A percentile compares a stretch with the other conserved stretches of the same genome.
Evolutionary conservation across 2,329 filamentous ascomycete genomes (phyloP).

Genomic region (Aureobasidium pullulans): DNA sequence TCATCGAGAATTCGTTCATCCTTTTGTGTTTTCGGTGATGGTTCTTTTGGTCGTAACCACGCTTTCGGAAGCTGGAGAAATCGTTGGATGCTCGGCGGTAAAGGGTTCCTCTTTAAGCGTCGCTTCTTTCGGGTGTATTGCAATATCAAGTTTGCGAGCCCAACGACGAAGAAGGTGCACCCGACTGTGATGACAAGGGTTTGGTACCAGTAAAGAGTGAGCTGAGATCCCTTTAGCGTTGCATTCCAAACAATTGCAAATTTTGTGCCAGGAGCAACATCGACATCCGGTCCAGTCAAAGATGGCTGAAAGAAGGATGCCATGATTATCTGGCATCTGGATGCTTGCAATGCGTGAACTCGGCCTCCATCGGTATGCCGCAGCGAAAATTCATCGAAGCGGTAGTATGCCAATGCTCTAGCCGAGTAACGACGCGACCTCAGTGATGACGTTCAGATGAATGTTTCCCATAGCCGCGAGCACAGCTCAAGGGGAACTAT

Average conservation of each 20-base stretch:
- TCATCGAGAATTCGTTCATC: background rate
- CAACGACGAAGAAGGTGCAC: slow-evolving; percentile 1
- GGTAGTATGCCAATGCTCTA: background rate
- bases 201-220: slow-evolving; percentile 16
- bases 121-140: slow-evolving; percentile 5
- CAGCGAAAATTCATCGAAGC: background rate
- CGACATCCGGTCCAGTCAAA: background rate
- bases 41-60: background rate
- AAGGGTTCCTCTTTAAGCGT: slow-evolving; percentile 1
- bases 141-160: background rate
- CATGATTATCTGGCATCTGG: background rate
- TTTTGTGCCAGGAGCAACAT: background rate
- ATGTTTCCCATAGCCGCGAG: background rate
- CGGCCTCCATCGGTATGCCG: background rate
- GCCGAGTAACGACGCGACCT: background rate
- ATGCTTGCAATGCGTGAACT: background rate
- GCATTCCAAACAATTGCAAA: slow-evolving; percentile 15
- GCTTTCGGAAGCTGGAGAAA: background rate
- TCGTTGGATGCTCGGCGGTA: background rate
- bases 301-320: slow-evolving; percentile 15
- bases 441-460: background rate
- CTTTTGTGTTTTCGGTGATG: background rate
- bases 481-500: background rate
- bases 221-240: slow-evolving; percentile 6
- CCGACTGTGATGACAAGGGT: slow-evolving; percentile 14